Percentiles rank a stretch among this genome's conserved stretches.
phyloP scores from a whole-genome alignment of 345 rosid species.

The Mercurialis annua region DNA sequence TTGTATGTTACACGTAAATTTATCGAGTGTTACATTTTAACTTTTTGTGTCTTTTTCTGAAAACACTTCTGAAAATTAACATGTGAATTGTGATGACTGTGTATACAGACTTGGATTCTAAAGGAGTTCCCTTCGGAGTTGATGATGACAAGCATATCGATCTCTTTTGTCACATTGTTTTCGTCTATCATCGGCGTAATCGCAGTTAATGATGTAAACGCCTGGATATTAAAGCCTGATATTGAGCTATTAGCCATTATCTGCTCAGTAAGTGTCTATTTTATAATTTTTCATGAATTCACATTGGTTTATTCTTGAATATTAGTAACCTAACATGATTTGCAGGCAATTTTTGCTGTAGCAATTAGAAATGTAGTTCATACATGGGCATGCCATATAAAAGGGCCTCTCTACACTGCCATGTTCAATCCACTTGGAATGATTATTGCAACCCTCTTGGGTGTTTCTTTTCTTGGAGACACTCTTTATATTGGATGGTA shows the following conservation, averaged over 20 bases:
- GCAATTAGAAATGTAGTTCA: conserved; percentile 27
- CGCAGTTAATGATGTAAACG: conserved; percentile 20
- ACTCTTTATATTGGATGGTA: conserved; percentile 16
- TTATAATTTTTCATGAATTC: background rate
- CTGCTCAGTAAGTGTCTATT: conserved; percentile 15
- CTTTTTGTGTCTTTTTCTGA: too few relatives aligned
- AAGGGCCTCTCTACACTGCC: conserved; percentile 23
- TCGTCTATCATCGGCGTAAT: conserved; percentile 24
- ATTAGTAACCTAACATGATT: background rate
- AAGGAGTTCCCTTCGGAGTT: conserved; percentile 16
- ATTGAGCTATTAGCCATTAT: conserved; percentile 14
- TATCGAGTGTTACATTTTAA: background rate
- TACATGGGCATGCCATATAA: conserved; percentile 29
- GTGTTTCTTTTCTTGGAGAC: conserved; percentile 37
- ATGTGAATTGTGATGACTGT: background rate
- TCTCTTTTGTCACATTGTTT: conserved; percentile 25
- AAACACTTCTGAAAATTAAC: background rate
- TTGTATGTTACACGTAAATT: background rate
- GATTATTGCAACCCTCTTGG: conserved; percentile 27
- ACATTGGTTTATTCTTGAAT: background rate
- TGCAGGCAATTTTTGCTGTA: conserved; percentile 29
- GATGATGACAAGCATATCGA: background rate
- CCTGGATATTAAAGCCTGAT: conserved; percentile 17
- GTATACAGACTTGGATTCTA: conserved; percentile 15
- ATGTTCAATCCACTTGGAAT: conserved; percentile 34